Evolutionary conservation across 2,329 filamentous ascomycete species (phyloP).

Genomic region (Hortaea sp.): DNA sequence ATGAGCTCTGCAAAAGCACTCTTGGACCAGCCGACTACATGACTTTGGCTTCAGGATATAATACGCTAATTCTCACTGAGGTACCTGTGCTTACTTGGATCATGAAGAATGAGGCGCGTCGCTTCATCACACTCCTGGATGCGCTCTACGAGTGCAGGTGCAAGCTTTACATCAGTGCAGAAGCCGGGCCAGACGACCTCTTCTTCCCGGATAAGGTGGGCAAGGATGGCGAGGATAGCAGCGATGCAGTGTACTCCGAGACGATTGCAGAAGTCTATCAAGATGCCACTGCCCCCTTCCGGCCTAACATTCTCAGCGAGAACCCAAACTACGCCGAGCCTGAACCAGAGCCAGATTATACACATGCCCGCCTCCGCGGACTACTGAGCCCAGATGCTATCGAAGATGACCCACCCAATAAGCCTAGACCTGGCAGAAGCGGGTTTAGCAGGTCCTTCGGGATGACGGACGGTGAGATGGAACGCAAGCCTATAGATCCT

Average conservation of each 20-base stretch:
- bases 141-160: constrained; percentile 74
- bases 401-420: constrained; percentile 42
- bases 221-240: constrained; percentile 10
- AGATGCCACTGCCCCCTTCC: constrained; percentile 64
- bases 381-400: constrained; percentile 34
- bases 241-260: constrained; percentile 53
- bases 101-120: constrained; percentile 70
- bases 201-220: constrained; percentile 58
- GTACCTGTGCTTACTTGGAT: constrained; percentile 57
- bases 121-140: constrained; percentile 72
- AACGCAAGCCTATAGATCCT: constrained; percentile 24
- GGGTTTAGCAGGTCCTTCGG: constrained; percentile 24
- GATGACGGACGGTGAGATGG: constrained; percentile 22
- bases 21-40: constrained; percentile 78
- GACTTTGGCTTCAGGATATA: constrained; percentile 67
- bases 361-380: constrained; percentile 26
- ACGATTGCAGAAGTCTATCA: constrained; percentile 67
- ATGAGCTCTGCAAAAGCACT: constrained; percentile 51
- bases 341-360: constrained; percentile 25
- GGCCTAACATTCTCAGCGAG: constrained; percentile 66
- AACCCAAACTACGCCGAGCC: constrained; percentile 27
- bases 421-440: constrained; percentile 15
- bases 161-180: constrained; percentile 60
- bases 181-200: constrained; percentile 58
- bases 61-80: constrained; percentile 64